These are phyloP conservation scores for Sutorius eximius DNA, from an alignment of 1,284 basidiomycete genomes.

Conservation along the genomic window DNA sequence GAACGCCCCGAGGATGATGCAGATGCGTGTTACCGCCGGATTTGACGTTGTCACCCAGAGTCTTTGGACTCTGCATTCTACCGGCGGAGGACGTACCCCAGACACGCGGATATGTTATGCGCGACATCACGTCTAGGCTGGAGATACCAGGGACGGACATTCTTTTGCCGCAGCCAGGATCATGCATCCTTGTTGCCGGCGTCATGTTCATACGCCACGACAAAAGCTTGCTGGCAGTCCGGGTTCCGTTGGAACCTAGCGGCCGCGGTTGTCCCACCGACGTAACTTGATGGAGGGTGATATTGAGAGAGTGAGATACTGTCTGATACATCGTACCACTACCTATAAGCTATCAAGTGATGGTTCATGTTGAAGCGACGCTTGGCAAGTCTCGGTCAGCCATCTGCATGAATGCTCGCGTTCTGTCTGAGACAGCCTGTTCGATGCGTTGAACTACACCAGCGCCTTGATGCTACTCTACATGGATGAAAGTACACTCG, in stretches of 20 bases:
- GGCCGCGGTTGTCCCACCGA: not conserved
- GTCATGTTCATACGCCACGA: not conserved
- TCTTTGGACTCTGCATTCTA: too few relatives aligned
- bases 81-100: too few relatives aligned
- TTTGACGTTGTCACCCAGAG: too few relatives aligned
- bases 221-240: not conserved
- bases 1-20: not conserved
- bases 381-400: not conserved
- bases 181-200: not conserved
- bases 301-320: not conserved
- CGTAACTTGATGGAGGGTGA: not conserved
- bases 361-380: not conserved
- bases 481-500: not conserved
- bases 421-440: too few relatives aligned
- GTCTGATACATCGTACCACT: not conserved
- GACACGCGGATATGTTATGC: too few relatives aligned
- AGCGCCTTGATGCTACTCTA: not conserved
- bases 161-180: not conserved
- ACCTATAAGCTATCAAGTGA: not conserved
- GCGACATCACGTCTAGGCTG: not conserved
- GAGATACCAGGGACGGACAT: not conserved
- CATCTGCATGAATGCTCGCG: too few relatives aligned
- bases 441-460: too few relatives aligned
- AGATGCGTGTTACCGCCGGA: not conserved
- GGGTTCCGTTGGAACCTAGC: not conserved